These are phyloP conservation scores for Apiotrichum sp. DNA, from an alignment of 1,284 basidiomycete genomes.

Conservation along the genomic window DNA sequence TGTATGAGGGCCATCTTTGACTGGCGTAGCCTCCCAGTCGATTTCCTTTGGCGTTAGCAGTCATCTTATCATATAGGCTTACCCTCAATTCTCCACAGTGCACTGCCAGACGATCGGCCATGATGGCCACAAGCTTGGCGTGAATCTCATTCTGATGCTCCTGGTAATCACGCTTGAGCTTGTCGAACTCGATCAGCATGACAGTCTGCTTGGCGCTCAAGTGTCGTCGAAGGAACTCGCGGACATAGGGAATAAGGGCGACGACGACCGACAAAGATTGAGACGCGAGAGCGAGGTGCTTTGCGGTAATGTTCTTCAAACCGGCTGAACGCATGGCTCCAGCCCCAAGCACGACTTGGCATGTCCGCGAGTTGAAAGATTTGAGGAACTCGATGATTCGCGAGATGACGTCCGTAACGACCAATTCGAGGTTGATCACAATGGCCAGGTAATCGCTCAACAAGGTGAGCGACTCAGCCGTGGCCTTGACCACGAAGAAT, in stretches of 20 bases:
- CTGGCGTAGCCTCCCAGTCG: slow-evolving; percentile 63
- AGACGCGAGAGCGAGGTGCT: slow-evolving; percentile 91
- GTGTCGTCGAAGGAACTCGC: slow-evolving; percentile 88
- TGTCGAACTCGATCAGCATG: slow-evolving; percentile 96
- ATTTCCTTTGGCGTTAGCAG: slow-evolving; percentile 47
- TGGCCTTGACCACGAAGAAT: slow-evolving; percentile 83
- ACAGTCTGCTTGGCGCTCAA: slow-evolving; percentile 88
- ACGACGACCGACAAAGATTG: slow-evolving; percentile 92
- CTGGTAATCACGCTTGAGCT: slow-evolving; percentile 95
- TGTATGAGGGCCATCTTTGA: slow-evolving; percentile 50
- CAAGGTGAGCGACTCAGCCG: slow-evolving; percentile 66
- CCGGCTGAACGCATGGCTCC: slow-evolving; percentile 97
- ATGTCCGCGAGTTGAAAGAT: slow-evolving; percentile 95
- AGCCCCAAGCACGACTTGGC: slow-evolving; percentile 95
- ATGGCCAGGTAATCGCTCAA: slow-evolving; percentile 81
- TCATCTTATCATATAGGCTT: slow-evolving; percentile 49
- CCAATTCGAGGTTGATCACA: slow-evolving; percentile 76
- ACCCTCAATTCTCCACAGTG: slow-evolving; percentile 59
- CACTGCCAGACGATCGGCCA: slow-evolving; percentile 86
- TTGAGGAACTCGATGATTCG: slow-evolving; percentile 93
- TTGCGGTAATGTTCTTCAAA: slow-evolving; percentile 96
- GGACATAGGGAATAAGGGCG: slow-evolving; percentile 90
- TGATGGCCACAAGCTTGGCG: slow-evolving; percentile 93
- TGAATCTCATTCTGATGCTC: slow-evolving; percentile 99
- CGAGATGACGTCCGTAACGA: slow-evolving; percentile 91